Base-by-base conservation (phyloP, 441 rosid species). In the Adansonia grandidieri region DNA sequence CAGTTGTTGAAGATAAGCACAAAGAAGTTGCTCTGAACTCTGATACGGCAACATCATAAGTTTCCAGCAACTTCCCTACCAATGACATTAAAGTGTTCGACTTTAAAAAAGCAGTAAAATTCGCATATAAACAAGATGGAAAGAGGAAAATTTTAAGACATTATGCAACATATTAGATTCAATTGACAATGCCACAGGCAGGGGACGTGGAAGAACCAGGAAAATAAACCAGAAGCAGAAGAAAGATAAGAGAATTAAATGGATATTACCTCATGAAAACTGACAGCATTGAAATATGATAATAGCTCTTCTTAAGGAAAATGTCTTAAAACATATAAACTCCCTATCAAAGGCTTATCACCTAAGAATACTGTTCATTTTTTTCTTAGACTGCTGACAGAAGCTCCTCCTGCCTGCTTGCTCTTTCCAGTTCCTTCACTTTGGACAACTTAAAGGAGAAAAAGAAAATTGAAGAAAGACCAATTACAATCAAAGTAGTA, bases 1-100 rank as follows among this genome's bases (percentile, higher is more conserved):
- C 82, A 57, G 80, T 83, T 61, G 68, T 75, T 57, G 84, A 73
- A 76, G 81, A 82, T 74, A 82, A 79, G 61, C 83, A 70, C 51
- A 87, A 83, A 45, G 79, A 70, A 22, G 82, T 74, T 65, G 77
- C 83, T 77, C 82, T 68, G 70, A 61, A 73, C 56, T 60, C 78
- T 65, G 77, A 71, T 76, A 67, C 56, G 63, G 74, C 6, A 5
- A 62, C 65, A 74, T 57, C 74, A 63, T 71, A 48, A 78, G 78
- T 67, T 47, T 58, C 68, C 28, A 9, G 42, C 51, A 22, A 72
- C 51, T 83, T 61, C 70, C 73, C 81, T 75, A 69, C 50, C 47
- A 66, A 22, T 75, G 71, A 56, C 60, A 45, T 79, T 61, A 71
- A 45, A 60, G 45, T 60, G 37, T 54, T 56, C 32, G 37, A 64